These are phyloP conservation scores for Hippophae gyantsensis DNA, from an alignment of 306 rosid species.

Conservation along the genomic window DNA sequence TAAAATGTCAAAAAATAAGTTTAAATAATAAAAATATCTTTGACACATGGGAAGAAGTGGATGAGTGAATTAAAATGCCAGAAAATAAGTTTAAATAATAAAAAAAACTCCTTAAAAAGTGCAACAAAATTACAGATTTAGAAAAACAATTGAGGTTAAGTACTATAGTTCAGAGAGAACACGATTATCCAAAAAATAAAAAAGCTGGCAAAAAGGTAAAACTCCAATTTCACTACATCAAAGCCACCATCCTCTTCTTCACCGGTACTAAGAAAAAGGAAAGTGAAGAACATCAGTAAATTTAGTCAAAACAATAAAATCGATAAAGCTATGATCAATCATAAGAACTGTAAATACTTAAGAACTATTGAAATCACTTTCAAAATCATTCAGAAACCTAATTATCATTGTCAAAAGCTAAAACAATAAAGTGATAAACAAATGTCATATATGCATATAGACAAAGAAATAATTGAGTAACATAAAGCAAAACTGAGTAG, in stretches of 20 bases:
- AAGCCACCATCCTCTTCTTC: neutral
- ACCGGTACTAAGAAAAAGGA: constrained; percentile 3
- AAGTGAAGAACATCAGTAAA: neutral
- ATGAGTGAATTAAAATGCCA: no score
- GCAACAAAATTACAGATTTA: no score
- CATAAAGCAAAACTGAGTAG: neutral
- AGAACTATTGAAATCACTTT: neutral
- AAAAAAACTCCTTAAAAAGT: no score
- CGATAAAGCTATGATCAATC: neutral
- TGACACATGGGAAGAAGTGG: no score
- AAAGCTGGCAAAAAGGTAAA: neutral
- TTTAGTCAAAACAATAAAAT: neutral
- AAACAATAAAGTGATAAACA: neutral
- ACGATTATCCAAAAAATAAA: no score
- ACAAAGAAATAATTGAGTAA: neutral
- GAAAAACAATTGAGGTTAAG: no score
- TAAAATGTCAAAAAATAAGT: no score
- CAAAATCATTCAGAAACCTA: neutral
- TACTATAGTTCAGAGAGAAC: neutral
- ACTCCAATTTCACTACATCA: neutral
- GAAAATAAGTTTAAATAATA: no score
- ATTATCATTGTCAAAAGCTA: no score
- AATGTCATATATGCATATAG: neutral
- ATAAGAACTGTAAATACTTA: neutral
- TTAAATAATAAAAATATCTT: no score